phyloP scores from a whole-genome alignment of 2,329 filamentous ascomycete species.

The Daldinia sp. region DNA sequence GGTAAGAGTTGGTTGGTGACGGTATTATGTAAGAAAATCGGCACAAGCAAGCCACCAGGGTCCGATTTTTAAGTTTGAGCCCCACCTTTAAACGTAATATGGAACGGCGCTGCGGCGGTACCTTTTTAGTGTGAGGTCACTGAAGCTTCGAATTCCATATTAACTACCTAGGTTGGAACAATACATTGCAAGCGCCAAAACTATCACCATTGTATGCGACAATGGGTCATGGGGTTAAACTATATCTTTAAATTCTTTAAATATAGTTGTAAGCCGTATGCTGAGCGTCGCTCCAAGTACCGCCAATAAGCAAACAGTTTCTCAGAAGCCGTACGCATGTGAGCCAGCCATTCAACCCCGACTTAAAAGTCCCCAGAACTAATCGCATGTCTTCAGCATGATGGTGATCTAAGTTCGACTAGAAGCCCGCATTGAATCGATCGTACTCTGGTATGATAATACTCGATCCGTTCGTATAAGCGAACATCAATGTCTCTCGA shows the following conservation, averaged over 20 bases:
- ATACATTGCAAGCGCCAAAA: constrained; percentile 2
- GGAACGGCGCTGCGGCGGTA: constrained; percentile 5
- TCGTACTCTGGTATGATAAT: constrained; percentile 16
- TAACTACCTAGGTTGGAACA: constrained; percentile 15
- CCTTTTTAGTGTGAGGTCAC: constrained; percentile 28
- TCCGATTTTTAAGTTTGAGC: constrained; percentile 11
- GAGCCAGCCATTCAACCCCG: neutral
- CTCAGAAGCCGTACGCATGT: neutral
- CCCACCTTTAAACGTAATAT: constrained; percentile 2
- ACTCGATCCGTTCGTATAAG: constrained; percentile 13
- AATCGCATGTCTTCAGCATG: constrained; percentile 22
- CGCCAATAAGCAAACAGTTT: neutral
- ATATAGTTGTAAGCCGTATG: neutral
- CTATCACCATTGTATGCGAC: constrained; percentile 4
- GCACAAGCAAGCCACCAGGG: constrained; percentile 5
- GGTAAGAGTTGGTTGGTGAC: neutral
- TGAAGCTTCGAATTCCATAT: constrained; percentile 21
- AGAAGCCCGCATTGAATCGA: neutral
- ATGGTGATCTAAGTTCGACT: constrained; percentile 14
- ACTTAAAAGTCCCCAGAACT: constrained; percentile 10
- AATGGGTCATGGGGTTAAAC: neutral
- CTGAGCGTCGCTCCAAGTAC: neutral
- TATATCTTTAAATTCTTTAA: neutral
- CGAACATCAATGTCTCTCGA: constrained; percentile 35
- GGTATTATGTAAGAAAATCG: constrained; percentile 4